Conservation (phyloP, 2,329 filamentous ascomycete genomes). For the Fusarium heterosporum region DNA sequence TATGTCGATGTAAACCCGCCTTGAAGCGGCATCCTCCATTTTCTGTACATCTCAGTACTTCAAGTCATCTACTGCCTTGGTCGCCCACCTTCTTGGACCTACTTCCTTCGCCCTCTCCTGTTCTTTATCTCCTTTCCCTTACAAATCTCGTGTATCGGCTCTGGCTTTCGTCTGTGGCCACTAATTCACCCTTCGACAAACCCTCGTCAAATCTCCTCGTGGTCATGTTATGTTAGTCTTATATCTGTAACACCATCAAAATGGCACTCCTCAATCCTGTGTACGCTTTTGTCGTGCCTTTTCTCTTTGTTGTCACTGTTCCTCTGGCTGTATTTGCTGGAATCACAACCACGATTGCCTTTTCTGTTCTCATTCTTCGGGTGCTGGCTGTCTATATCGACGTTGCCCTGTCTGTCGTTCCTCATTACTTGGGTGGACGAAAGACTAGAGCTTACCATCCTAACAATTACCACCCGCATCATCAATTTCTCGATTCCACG, state of each 20-base stretch:
- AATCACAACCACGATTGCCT: slow-evolving; percentile 71
- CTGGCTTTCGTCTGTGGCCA: not conserved
- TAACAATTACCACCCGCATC: slow-evolving; percentile 31
- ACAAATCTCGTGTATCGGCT: not conserved
- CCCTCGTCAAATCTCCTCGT: slow-evolving; percentile 9
- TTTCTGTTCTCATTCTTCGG: slow-evolving; percentile 70
- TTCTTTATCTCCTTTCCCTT: not conserved
- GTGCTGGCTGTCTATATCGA: slow-evolving; percentile 73
- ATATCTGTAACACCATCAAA: slow-evolving; percentile 23
- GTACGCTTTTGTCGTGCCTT: slow-evolving; percentile 69
- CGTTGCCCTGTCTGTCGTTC: slow-evolving; percentile 67
- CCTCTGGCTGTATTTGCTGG: slow-evolving; percentile 72
- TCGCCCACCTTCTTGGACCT: slow-evolving; percentile 10
- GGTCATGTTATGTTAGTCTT: slow-evolving; percentile 41
- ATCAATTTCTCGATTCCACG: slow-evolving; percentile 23
- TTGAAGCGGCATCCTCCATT: slow-evolving; percentile 17
- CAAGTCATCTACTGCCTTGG: slow-evolving; percentile 10
- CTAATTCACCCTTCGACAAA: slow-evolving; percentile 15
- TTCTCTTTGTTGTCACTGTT: slow-evolving; percentile 71
- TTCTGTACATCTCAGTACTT: slow-evolving; percentile 18
- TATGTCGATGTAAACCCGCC: slow-evolving; percentile 19
- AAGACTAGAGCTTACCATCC: slow-evolving; percentile 48
- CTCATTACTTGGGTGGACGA: slow-evolving; percentile 63
- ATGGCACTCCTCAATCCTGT: slow-evolving; percentile 68
- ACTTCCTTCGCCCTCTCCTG: slow-evolving; percentile 3